Evolutionary conservation across 768 basidiomycete species (phyloP), one percentile per base, ranked within the genome.

Genomic region (Leccinum imitatum): DNA sequence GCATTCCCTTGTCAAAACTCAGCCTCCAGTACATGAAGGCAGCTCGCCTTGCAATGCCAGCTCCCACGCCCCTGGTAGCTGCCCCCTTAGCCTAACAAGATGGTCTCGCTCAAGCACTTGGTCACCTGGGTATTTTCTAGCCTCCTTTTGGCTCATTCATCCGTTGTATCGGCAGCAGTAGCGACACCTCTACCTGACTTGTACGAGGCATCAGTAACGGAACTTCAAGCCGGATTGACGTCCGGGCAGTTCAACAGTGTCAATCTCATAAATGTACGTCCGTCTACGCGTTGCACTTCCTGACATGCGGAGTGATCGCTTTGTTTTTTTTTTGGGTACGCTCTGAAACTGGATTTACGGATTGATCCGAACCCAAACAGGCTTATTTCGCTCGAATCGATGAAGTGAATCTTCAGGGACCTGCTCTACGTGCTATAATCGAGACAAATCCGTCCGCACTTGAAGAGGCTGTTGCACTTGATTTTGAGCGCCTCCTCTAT

Each of bases 331-430:
- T 35, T 17, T 33, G 39, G 21, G 19, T 19, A 17, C 9, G 41
- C 9, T n/a, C 9, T 44, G 19, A 35, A 41, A 35, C 44, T 14
- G 39, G 47, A 61, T 41, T 19, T 3, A 17, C 37, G 27, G 10
- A 14, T 50, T 33, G 23, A 30, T n/a, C 9, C 37, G 25, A 50
- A 37, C 41, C 35, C 21, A 50, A 56, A 65, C 46, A 79, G 78
- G 76, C 79, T 1, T 80, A 80, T 59, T 67, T 79, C 50, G 69
- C 74, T 17, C 73, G 79, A 15, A 80, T 80, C 48, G 71, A 75
- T 19, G 79, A 80, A 68, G 79, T 80, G 15, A 80, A 80, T 64
- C 58, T 73, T 14, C 60, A 75, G 46, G 77, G 77, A 2, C 71
- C 78, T 3, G 60, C 27, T 3, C 58, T 79, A 15, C 77, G 73